Evolutionary conservation across 352 stramenopile species (phyloP).

Genomic region (Lagenidium giganteum): DNA sequence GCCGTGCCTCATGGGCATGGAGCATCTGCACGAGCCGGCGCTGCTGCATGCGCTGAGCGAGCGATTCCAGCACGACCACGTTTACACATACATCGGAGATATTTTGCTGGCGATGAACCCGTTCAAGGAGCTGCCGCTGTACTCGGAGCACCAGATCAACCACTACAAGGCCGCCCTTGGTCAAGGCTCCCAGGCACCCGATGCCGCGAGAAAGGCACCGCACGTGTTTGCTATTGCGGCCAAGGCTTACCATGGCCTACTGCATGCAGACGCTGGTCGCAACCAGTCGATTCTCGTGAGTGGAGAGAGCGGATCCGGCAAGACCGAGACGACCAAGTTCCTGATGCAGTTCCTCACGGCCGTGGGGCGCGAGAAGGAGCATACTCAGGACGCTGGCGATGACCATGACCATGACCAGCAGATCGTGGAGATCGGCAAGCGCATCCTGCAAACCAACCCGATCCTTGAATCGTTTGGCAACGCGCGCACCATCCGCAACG

Average conservation of each 20-base stretch:
- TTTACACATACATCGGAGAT: conserved; percentile 77
- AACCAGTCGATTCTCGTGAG: conserved; percentile 92
- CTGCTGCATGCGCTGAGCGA: conserved; percentile 60
- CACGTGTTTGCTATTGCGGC: conserved; percentile 87
- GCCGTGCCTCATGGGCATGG: conserved; percentile 50
- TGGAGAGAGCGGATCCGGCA: conserved; percentile 89
- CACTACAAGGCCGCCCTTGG: conserved; percentile 44
- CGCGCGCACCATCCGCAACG: conserved; percentile 92
- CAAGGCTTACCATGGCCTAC: conserved; percentile 66
- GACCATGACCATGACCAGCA: no score
- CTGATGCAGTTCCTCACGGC: conserved; percentile 93
- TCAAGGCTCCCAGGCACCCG: conserved; percentile 9
- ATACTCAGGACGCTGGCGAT: conserved; percentile 10
- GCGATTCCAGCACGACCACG: conserved; percentile 50
- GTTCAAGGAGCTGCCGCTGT: conserved; percentile 56
- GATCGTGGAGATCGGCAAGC: conserved; percentile 61
- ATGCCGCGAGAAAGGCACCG: conserved; percentile 25
- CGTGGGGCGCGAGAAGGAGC: conserved; percentile 29
- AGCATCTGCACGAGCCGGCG: conserved; percentile 68
- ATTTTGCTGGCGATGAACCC: conserved; percentile 75
- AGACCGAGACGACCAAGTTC: conserved; percentile 95
- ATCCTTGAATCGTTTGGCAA: conserved; percentile 97
- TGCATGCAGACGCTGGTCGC: conserved; percentile 29
- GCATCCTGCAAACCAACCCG: conserved; percentile 92
- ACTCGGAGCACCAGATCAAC: conserved; percentile 36